Evolutionary conservation across 2,329 filamentous ascomycete genomes (phyloP).

Genomic region (Talaromyces albobiverticillius): DNA sequence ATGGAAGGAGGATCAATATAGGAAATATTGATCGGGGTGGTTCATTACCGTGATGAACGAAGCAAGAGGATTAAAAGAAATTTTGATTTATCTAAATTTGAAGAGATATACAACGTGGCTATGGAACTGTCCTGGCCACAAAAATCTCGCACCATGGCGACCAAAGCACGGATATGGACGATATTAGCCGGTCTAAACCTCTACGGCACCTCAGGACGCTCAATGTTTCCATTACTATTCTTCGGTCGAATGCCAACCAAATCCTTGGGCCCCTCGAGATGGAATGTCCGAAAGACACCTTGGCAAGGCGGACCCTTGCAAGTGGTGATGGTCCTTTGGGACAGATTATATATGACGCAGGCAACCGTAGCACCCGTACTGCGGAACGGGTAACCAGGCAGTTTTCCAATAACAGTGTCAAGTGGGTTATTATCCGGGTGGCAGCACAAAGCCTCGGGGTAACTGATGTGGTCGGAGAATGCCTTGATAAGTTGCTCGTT

Average conservation of each 20-base stretch:
- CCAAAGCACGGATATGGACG: too few relatives aligned
- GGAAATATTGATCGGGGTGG: too few relatives aligned
- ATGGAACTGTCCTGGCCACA: too few relatives aligned
- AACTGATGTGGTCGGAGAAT: neutral
- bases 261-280: neutral
- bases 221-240: too few relatives aligned
- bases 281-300: neutral
- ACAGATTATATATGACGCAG: neutral
- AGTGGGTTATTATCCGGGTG: neutral
- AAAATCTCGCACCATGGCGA: too few relatives aligned
- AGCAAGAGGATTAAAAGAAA: too few relatives aligned
- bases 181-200: too few relatives aligned
- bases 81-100: too few relatives aligned
- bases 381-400: neutral
- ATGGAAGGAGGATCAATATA: too few relatives aligned
- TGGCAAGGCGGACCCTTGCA: neutral
- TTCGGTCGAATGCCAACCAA: neutral
- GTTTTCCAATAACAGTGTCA: neutral
- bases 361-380: neutral
- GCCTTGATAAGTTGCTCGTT: neutral
- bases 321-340: neutral
- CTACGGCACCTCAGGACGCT: too few relatives aligned
- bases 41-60: too few relatives aligned
- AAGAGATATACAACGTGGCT: too few relatives aligned
- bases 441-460: neutral